Conservation (phyloP, 768 basidiomycete species). For the Leccinum arenicola region DNA sequence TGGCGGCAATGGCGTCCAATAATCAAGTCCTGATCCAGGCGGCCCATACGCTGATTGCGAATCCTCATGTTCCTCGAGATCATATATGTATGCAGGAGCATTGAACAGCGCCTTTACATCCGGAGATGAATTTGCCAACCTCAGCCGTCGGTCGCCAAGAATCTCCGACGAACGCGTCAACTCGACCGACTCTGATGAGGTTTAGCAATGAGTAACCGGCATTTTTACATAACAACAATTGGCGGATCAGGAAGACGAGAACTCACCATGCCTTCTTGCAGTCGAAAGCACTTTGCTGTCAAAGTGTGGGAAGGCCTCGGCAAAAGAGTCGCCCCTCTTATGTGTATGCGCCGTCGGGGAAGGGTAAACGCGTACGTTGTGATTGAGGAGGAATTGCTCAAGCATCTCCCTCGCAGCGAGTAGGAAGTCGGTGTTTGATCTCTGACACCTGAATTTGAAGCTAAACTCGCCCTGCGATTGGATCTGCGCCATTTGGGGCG, state of each 20-base stretch:
- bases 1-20: slow-evolving; percentile 75
- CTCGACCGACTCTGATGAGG: slow-evolving; percentile 65
- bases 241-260: slow-evolving; percentile 16
- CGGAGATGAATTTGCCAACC: slow-evolving; percentile 86
- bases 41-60: slow-evolving; percentile 54
- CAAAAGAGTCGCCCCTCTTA: slow-evolving; percentile 88
- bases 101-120: slow-evolving; percentile 96
- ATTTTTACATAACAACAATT: slow-evolving; percentile 27
- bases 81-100: slow-evolving; percentile 78
- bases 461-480: slow-evolving; percentile 61
- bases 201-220: slow-evolving; percentile 2
- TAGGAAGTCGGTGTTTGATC: slow-evolving; percentile 92
- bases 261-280: slow-evolving; percentile 61
- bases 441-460: slow-evolving; percentile 94
- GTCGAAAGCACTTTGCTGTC: slow-evolving; percentile 91
- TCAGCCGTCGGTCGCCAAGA: slow-evolving; percentile 67
- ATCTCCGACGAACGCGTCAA: slow-evolving; percentile 62
- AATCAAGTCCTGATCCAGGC: slow-evolving; percentile 55
- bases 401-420: slow-evolving; percentile 88
- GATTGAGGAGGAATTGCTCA: slow-evolving; percentile 83
- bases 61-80: slow-evolving; percentile 72
- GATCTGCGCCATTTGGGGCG: slow-evolving; percentile 18
- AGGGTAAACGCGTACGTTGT: slow-evolving; percentile 81
- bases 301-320: slow-evolving; percentile 95
- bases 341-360: slow-evolving; percentile 76